Conservation (phyloP, 1,139 yeast species). For the Sugiyamaella neomexicana region DNA sequence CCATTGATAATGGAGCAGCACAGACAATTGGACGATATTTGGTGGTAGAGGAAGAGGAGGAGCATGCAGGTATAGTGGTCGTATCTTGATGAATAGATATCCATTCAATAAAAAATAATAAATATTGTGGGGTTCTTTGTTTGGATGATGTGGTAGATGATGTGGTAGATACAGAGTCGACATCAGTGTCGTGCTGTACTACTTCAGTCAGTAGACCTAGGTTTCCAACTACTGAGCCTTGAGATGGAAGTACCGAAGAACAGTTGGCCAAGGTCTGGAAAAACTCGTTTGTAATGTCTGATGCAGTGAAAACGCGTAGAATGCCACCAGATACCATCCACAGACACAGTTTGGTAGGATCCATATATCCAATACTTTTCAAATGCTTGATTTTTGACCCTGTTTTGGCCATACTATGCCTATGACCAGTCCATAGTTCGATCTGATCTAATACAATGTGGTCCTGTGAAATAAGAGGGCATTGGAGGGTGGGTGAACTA, state of each 20-base stretch:
- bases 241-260: constrained; percentile 7
- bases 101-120: constrained; percentile 18
- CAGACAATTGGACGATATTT: constrained; percentile 10
- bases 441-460: constrained; percentile 18
- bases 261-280: constrained; percentile 29
- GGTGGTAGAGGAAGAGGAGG: not conserved
- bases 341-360: constrained; percentile 28
- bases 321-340: constrained; percentile 33
- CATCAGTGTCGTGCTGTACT: not conserved
- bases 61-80: not conserved
- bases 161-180: not conserved
- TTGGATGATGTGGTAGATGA: too few relatives aligned
- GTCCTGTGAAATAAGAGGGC: constrained; percentile 2
- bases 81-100: not conserved
- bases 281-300: constrained; percentile 24
- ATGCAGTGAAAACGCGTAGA: constrained; percentile 27
- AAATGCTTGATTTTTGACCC: constrained; percentile 11
- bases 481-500: not conserved
- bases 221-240: constrained; percentile 20
- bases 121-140: constrained; percentile 6
- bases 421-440: constrained; percentile 24
- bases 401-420: constrained; percentile 16
- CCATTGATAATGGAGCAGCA: constrained; percentile 15
- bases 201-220: constrained; percentile 18
- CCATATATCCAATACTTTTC: constrained; percentile 15